These are phyloP conservation scores for Phytophthora ohioensis DNA, from an alignment of 352 stramenopile species.

Conservation along the genomic window DNA sequence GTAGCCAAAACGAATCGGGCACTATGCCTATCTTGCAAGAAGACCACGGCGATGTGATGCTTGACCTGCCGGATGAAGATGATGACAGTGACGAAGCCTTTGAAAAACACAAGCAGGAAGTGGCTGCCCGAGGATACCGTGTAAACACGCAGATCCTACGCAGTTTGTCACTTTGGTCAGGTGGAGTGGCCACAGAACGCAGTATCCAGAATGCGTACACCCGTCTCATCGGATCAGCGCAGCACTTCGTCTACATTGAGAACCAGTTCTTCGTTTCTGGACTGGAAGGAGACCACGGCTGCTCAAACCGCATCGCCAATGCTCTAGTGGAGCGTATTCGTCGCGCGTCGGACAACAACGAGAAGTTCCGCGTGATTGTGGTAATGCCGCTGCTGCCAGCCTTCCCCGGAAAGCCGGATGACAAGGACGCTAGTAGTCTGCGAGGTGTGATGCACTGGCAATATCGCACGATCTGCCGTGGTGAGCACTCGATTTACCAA, in stretches of 20 bases:
- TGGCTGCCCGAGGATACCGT: slow-evolving; percentile 54
- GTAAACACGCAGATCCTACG: slow-evolving; percentile 75
- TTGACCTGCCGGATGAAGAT: slow-evolving; percentile 34
- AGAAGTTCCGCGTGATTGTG: slow-evolving; percentile 88
- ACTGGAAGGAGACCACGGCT: slow-evolving; percentile 81
- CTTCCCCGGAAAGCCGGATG: slow-evolving; percentile 80
- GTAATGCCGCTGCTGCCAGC: slow-evolving; percentile 86
- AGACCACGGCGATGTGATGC: slow-evolving; percentile 22
- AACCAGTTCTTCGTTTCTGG: slow-evolving; percentile 93
- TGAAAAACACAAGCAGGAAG: slow-evolving; percentile 41
- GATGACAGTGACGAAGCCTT: slow-evolving; percentile 43
- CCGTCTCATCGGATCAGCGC: slow-evolving; percentile 83
- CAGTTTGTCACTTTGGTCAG: slow-evolving; percentile 86
- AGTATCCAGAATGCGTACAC: slow-evolving; percentile 94
- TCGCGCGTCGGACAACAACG: slow-evolving; percentile 79
- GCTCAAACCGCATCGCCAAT: slow-evolving; percentile 87
- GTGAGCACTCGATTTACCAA: slow-evolving; percentile 85
- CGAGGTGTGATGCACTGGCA: slow-evolving; percentile 91
- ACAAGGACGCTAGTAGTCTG: slow-evolving; percentile 85
- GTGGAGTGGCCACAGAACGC: slow-evolving; percentile 77
- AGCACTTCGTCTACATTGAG: slow-evolving; percentile 95
- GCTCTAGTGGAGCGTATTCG: slow-evolving; percentile 81
- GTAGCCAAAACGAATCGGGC: slow-evolving; percentile 37
- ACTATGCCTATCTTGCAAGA: slow-evolving; percentile 36
- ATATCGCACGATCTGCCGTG: slow-evolving; percentile 86